phyloP scores from a whole-genome alignment of 495 filamentous ascomycete species.

The Hyaloscypha finlandica region DNA sequence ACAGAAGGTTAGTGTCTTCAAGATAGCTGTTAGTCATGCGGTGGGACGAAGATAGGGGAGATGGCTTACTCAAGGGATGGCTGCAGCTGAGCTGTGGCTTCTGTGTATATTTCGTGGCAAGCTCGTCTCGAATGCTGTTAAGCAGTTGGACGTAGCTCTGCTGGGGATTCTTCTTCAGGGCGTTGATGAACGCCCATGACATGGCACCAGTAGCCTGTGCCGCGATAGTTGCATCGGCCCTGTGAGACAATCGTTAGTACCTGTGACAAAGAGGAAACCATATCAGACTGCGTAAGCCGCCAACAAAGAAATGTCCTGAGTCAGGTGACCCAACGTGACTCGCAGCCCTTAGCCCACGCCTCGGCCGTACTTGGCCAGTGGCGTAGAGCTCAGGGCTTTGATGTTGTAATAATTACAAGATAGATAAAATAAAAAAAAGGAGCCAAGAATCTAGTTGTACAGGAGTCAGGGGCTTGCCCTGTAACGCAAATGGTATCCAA shows the following conservation, averaged over 20 bases:
- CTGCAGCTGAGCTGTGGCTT: constrained; percentile 97
- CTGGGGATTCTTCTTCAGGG: constrained; percentile 94
- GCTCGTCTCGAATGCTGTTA: constrained; percentile 92
- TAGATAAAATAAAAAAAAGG: too few relatives aligned
- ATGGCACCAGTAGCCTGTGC: constrained; percentile 95
- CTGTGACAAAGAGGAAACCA: constrained; percentile 7
- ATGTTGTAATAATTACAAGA: constrained; percentile 28
- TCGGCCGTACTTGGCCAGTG: constrained; percentile 34
- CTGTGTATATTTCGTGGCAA: constrained; percentile 86
- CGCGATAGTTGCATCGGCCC: constrained; percentile 64
- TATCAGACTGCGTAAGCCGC: not conserved
- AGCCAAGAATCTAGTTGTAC: constrained; percentile 16
- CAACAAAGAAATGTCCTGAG: constrained; percentile 3
- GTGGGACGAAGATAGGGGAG: not conserved
- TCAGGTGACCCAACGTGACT: constrained; percentile 51
- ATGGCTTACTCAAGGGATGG: constrained; percentile 84
- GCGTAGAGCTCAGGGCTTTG: constrained; percentile 27
- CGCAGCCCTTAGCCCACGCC: constrained; percentile 54
- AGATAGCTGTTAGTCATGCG: constrained; percentile 11
- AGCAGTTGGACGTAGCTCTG: constrained; percentile 96
- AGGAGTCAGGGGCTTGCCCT: constrained; percentile 24
- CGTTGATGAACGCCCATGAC: constrained; percentile 95
- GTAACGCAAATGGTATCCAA: constrained; percentile 25
- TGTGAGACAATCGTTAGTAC: constrained; percentile 35
- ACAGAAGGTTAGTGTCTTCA: constrained; percentile 34